Evolutionary conservation across 257 asterid species (phyloP), one percentile per base, ranked within the genome.

Genomic region (Gardenia jasminoides): DNA sequence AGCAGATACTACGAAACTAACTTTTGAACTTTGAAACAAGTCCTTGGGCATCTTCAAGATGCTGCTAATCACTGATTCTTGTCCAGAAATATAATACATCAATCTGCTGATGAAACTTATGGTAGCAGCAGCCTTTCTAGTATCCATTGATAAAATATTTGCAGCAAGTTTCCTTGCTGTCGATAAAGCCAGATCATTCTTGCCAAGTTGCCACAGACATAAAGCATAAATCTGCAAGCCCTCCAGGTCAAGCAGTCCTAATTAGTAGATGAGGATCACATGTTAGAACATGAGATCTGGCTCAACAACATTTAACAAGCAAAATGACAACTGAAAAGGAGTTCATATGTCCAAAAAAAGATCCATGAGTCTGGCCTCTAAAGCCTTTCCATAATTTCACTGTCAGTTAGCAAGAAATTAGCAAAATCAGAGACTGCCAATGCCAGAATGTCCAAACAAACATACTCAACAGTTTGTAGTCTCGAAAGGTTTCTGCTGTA

Each of bases 1-100:
- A 82, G 98, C 97, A 74, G 89, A 87, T 81, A 88, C 83, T 66
- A 92, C 86, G 58, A 91, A 89, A 82, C 94, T 83, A 82, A 92
- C 80, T 83, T 86, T 87, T 76, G 98, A 87, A 85, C 92, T 90
- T 85, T 80, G 83, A 81, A 89, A 88, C 30, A 91, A 84, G 76
- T 89, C 91, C 88, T 89, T 90, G 67, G 97, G 97, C 93, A 92
- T 90, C 85, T 91, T 90, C 90, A 90, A 82, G 77, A 96, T 91
- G 89, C 90, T 87, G 73, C 70, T 79, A 84, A 88, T 87, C 19
- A 93, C 92, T 58, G 95, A 89, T 74, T 91, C 97, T 82, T 76
- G 91, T 50, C 99, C 98, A 28, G 92, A 90, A 76, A 93, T 76
- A 83, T 85, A 81, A 79, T 90, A 90, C 58, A 86, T 89, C 91